Conservation (phyloP, 2,329 filamentous ascomycete genomes). For the Arthrobotrys sphaeroides region DNA sequence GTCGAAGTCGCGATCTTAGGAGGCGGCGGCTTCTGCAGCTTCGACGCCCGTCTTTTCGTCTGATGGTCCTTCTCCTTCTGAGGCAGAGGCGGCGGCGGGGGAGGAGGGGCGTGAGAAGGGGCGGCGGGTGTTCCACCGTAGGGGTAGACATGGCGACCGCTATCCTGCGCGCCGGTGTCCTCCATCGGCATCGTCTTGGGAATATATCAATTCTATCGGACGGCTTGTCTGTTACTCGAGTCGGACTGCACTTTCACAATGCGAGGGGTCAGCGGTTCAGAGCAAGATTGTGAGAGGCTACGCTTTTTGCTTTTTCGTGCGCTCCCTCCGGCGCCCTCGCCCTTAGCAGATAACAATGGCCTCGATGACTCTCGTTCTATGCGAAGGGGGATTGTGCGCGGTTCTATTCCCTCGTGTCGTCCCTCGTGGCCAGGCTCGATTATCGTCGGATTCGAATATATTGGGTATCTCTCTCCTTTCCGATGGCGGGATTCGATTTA, state of each 20-base stretch:
- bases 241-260: constrained; percentile 11
- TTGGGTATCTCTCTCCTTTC: constrained; percentile 15
- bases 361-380: constrained; percentile 22
- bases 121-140: not conserved
- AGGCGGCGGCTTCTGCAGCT: constrained; percentile 49
- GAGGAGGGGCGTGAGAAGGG: constrained; percentile 39
- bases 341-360: constrained; percentile 6
- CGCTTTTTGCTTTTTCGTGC: constrained; percentile 42
- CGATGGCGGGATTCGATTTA: not conserved
- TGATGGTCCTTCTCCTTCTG: constrained; percentile 26
- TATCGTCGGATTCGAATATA: constrained; percentile 17
- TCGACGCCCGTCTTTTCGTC: constrained; percentile 44
- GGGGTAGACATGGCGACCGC: not conserved
- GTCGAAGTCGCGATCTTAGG: constrained; percentile 43
- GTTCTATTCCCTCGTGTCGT: constrained; percentile 3
- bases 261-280: constrained; percentile 27
- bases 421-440: constrained; percentile 15
- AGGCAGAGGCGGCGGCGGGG: constrained; percentile 35
- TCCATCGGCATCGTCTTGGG: constrained; percentile 50
- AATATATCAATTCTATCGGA: constrained; percentile 14
- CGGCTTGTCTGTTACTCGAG: constrained; percentile 2
- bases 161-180: constrained; percentile 51
- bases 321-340: constrained; percentile 3
- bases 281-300: constrained; percentile 23
- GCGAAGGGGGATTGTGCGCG: constrained; percentile 4